A percentile compares a stretch with the other conserved stretches of the same genome.
phyloP scores from a whole-genome alignment of 371 early-diverging fungal genomes.

The Mucor plumbeus region DNA sequence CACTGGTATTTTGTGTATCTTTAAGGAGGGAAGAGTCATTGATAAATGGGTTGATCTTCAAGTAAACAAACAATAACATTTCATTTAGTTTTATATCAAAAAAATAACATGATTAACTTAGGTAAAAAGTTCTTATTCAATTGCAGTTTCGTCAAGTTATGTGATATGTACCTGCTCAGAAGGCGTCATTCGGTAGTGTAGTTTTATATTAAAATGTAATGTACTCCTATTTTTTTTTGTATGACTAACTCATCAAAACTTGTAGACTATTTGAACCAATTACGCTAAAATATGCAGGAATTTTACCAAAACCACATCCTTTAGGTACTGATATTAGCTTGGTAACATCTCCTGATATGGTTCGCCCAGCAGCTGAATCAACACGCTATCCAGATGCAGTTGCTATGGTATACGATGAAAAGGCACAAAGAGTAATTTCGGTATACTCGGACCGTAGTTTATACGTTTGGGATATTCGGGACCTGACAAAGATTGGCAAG shows the following conservation, averaged over 20 bases:
- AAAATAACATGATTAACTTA: constrained; percentile 18
- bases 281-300: constrained; percentile 72
- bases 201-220: constrained; percentile 2
- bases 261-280: constrained; percentile 73
- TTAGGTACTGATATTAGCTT: constrained; percentile 66
- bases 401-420: constrained; percentile 57
- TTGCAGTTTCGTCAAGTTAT: constrained; percentile 63
- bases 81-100: neutral
- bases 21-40: constrained; percentile 68
- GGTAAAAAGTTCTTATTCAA: constrained; percentile 69
- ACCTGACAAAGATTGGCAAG: constrained; percentile 65
- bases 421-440: constrained; percentile 52
- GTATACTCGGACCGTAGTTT: constrained; percentile 79
- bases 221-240: constrained; percentile 6
- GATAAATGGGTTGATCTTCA: constrained; percentile 85
- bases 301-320: constrained; percentile 77
- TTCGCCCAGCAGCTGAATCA: constrained; percentile 29
- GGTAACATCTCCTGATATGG: constrained; percentile 43
- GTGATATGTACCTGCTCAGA: constrained; percentile 79
- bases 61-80: constrained; percentile 34
- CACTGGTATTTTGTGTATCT: constrained; percentile 71
- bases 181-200: constrained; percentile 67
- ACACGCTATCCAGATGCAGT: constrained; percentile 67
- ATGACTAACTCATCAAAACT: neutral
- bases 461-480: constrained; percentile 78